A percentile compares a stretch with the other conserved stretches of the same genome.
Conservation (phyloP, 2,329 filamentous ascomycete genomes). For the Xylaria sp. region DNA sequence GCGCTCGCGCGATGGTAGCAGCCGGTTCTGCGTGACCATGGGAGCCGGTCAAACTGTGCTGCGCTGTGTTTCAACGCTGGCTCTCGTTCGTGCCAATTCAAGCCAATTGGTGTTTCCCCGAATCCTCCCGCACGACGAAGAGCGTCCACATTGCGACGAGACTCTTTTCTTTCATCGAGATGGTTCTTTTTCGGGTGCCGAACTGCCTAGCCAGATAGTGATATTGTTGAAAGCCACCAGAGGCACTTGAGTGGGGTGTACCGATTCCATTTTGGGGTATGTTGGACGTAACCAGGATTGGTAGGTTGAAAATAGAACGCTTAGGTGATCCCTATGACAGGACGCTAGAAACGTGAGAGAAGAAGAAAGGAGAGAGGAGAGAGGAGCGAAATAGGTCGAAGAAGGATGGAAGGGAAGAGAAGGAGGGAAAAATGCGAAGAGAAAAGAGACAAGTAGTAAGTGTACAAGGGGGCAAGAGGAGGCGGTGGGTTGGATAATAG, state of each 20-base stretch:
- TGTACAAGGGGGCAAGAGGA: slow-evolving; percentile 42
- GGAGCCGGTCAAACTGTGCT: slow-evolving; percentile 36
- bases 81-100: slow-evolving; percentile 20
- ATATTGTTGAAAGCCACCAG: slow-evolving; percentile 34
- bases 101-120: slow-evolving; percentile 21
- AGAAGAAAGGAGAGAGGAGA: slow-evolving; percentile 21
- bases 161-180: slow-evolving; percentile 10
- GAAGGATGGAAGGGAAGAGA: background rate
- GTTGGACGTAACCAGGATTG: slow-evolving; percentile 33
- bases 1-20: slow-evolving; percentile 43
- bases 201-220: slow-evolving; percentile 19
- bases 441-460: slow-evolving; percentile 41
- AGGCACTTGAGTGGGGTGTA: slow-evolving; percentile 33
- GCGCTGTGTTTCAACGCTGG: slow-evolving; percentile 37
- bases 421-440: slow-evolving; percentile 40
- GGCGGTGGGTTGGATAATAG: slow-evolving; percentile 50
- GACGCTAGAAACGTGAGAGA: slow-evolving; percentile 29
- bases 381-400: slow-evolving; percentile 32
- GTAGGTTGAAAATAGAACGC: slow-evolving; percentile 33
- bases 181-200: slow-evolving; percentile 24
- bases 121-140: slow-evolving; percentile 1
- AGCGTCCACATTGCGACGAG: slow-evolving; percentile 3
- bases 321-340: slow-evolving; percentile 29
- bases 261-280: slow-evolving; percentile 45
- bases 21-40: slow-evolving; percentile 44